These are phyloP conservation scores for Mycena pura DNA, from an alignment of 768 basidiomycete genomes.

Conservation along the genomic window DNA sequence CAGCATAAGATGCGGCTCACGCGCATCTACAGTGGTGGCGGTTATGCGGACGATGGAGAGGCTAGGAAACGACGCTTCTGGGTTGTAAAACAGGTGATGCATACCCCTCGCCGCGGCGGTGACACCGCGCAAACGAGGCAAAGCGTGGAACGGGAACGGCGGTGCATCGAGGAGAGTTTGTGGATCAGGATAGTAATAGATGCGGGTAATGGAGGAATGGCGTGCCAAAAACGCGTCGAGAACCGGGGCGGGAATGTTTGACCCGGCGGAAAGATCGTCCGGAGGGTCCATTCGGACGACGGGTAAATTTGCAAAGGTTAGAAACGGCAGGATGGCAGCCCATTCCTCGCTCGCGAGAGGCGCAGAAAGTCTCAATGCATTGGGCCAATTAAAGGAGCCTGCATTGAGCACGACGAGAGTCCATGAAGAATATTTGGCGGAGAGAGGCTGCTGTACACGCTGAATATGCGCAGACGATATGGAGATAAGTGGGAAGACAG, in stretches of 20 bases:
- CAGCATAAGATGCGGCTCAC: background rate
- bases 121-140: constrained; percentile 16
- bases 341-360: constrained; percentile 20
- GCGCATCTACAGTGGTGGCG: no score
- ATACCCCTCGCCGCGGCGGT: constrained; percentile 14
- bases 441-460: constrained; percentile 8
- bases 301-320: constrained; percentile 11
- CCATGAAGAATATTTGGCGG: constrained; percentile 3
- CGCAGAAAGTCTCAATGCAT: constrained; percentile 2
- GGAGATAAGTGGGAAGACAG: no score
- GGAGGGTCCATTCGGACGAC: constrained; percentile 10
- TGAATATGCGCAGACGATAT: constrained; percentile 17
- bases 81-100: constrained; percentile 2
- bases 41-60: constrained; percentile 13
- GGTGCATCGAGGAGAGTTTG: constrained; percentile 1
- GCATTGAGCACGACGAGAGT: constrained; percentile 15
- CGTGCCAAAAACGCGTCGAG: constrained; percentile 23
- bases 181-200: constrained; percentile 22
- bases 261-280: background rate
- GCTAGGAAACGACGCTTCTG: constrained; percentile 9
- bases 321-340: constrained; percentile 16
- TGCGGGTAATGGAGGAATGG: constrained; percentile 15
- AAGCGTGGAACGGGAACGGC: background rate
- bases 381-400: constrained; percentile 11
- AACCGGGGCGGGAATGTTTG: constrained; percentile 6